Percentiles rank a stretch among this genome's conserved stretches.
phyloP scores from a whole-genome alignment of 176 grass and related monocot genomes.

The Poa annua region DNA sequence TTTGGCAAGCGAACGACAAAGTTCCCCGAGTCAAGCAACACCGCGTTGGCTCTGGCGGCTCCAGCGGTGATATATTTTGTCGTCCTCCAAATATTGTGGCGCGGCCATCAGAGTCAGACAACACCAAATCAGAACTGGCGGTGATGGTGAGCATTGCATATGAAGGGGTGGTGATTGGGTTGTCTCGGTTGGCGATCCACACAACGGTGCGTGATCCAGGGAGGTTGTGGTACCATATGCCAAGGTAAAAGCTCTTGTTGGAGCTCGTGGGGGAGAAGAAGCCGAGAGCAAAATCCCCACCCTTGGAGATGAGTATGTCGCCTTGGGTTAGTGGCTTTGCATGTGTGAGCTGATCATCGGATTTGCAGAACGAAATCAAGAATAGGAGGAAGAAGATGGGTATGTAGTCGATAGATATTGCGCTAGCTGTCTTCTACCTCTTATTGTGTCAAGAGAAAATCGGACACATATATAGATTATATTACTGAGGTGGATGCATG shows the following conservation, averaged over 20 bases:
- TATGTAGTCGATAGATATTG: neutral
- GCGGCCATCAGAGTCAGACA: neutral
- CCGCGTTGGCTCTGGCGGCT: neutral
- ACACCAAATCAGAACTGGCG: neutral
- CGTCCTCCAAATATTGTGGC: neutral
- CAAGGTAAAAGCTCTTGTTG: neutral
- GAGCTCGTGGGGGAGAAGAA: neutral
- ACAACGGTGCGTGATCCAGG: neutral
- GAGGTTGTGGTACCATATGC: neutral
- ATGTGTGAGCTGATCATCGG: neutral
- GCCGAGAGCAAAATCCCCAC: too few species aligned
- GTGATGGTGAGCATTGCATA: neutral
- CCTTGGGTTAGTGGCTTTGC: neutral
- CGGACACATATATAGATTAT: neutral
- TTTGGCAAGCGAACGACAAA: neutral
- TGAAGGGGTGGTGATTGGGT: neutral
- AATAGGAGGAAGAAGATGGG: constrained; percentile 13
- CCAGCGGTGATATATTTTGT: neutral
- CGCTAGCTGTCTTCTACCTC: neutral
- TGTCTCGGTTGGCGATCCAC: neutral
- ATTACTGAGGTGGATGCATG: neutral
- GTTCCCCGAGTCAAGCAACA: neutral
- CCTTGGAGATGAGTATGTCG: neutral
- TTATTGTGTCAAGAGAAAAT: neutral
- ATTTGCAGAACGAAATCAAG: neutral